These are phyloP conservation scores for Pythium biforme DNA, from an alignment of 352 stramenopile genomes.

Conservation along the genomic window DNA sequence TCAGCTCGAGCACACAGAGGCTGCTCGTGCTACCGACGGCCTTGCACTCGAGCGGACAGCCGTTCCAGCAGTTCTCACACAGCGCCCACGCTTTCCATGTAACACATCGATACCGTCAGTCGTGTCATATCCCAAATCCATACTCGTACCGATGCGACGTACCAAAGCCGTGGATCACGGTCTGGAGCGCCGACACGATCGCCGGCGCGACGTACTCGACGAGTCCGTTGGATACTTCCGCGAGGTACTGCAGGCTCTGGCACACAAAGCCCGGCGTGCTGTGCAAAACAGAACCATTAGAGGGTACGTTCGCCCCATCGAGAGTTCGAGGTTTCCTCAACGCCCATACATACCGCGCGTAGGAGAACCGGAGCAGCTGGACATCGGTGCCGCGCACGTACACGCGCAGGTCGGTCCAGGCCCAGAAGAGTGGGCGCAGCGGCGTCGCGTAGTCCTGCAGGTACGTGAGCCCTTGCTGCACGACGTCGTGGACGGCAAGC, in stretches of 20 bases:
- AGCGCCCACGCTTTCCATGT: conserved; percentile 43
- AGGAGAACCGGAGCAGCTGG: conserved; percentile 55
- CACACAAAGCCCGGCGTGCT: conserved; percentile 60
- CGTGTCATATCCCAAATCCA: not conserved
- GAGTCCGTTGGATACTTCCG: conserved; percentile 41
- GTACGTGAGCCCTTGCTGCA: conserved; percentile 46
- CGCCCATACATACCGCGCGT: conserved; percentile 46
- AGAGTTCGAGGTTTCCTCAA: too few species aligned
- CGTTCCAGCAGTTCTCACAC: conserved; percentile 72
- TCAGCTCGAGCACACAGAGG: conserved; percentile 59
- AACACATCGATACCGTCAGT: not conserved
- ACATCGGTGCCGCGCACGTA: conserved; percentile 47
- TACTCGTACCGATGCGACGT: conserved; percentile 11
- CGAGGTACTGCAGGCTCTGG: conserved; percentile 44
- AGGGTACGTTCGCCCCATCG: too few species aligned
- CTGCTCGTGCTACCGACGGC: conserved; percentile 26
- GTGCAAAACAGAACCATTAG: not conserved
- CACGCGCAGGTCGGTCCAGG: conserved; percentile 75
- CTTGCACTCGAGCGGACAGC: conserved; percentile 58
- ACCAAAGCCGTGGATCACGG: conserved; percentile 36
- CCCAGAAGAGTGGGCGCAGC: conserved; percentile 71
- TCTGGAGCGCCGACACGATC: conserved; percentile 42
- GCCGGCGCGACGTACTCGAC: conserved; percentile 37
- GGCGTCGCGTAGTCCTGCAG: conserved; percentile 54
- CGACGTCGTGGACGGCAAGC: conserved; percentile 50